Conservation (phyloP, 2,329 filamentous ascomycete genomes). For the Phialocephala subalpina region DNA sequence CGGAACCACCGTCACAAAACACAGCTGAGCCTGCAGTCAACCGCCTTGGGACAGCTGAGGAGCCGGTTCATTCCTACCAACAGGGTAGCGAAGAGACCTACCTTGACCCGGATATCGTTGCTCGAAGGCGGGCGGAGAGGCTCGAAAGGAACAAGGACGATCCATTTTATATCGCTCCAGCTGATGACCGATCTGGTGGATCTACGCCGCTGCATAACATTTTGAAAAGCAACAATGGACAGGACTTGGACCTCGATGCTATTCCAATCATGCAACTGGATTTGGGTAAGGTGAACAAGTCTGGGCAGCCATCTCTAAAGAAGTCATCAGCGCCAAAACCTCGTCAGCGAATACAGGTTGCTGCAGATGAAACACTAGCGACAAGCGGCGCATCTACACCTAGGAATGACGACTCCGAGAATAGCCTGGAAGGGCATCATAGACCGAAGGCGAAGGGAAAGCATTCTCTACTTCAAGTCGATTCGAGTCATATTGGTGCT, state of each 20-base stretch:
- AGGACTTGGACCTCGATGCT: conserved; percentile 87
- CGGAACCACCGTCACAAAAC: conserved; percentile 52
- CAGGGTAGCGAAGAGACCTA: conserved; percentile 70
- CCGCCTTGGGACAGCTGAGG: conserved; percentile 55
- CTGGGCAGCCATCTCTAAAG: conserved; percentile 42
- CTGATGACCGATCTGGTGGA: conserved; percentile 61
- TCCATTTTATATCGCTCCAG: conserved; percentile 85
- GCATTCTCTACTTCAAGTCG: conserved; percentile 78
- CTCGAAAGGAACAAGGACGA: conserved; percentile 88
- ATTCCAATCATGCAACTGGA: conserved; percentile 97
- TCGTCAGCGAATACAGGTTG: conserved; percentile 70
- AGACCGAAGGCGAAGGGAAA: conserved; percentile 65
- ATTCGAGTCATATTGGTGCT: conserved; percentile 81
- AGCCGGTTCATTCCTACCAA: conserved; percentile 62
- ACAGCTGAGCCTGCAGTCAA: conserved; percentile 64
- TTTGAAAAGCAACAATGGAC: conserved; percentile 74
- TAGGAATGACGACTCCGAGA: conserved; percentile 61
- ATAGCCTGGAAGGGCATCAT: conserved; percentile 54
- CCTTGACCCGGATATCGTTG: conserved; percentile 76
- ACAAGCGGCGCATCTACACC: conserved; percentile 58
- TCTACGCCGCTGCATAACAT: conserved; percentile 85
- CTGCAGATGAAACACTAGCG: conserved; percentile 76
- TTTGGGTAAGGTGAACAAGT: conserved; percentile 59
- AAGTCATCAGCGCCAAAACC: conserved; percentile 50
- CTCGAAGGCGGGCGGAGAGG: conserved; percentile 78